These are phyloP conservation scores for Dryas alaskensis DNA, from an alignment of 306 rosid species.

Conservation along the genomic window DNA sequence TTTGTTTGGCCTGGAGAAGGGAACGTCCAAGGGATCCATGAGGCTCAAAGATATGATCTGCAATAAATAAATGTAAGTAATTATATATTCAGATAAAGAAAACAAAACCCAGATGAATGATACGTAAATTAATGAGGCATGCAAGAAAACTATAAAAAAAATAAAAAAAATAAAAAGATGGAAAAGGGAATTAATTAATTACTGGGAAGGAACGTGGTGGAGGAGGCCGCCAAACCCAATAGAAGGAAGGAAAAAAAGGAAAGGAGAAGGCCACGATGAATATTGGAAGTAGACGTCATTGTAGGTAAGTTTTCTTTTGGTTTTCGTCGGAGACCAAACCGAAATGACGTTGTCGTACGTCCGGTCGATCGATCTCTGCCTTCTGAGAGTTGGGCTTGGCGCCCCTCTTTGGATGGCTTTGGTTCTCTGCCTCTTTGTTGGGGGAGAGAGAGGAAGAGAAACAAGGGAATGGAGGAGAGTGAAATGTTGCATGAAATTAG, in stretches of 20 bases:
- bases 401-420: background rate
- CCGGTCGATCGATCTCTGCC: conserved; percentile 31
- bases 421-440: conserved; percentile 8
- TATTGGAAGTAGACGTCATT: conserved; percentile 52
- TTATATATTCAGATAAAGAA: background rate
- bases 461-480: conserved; percentile 23
- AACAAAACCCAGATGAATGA: background rate
- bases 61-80: background rate
- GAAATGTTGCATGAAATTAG: conserved; percentile 33
- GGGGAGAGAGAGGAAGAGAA: conserved; percentile 18
- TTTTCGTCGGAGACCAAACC: conserved; percentile 16
- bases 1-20: conserved; percentile 71
- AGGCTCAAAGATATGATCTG: conserved; percentile 51
- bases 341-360: conserved; percentile 2
- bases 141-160: background rate
- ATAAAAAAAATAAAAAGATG: background rate
- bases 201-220: conserved; percentile 56
- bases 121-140: background rate
- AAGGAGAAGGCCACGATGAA: conserved; percentile 32
- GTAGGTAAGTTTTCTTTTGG: background rate
- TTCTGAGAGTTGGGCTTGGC: conserved; percentile 24
- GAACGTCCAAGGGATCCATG: conserved; percentile 47
- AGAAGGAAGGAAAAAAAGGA: conserved; percentile 36
- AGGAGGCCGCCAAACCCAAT: conserved; percentile 41
- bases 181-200: conserved; percentile 1